phyloP scores from a whole-genome alignment of 2,329 filamentous ascomycete species.

The Hymenoscyphus fraxineus region DNA sequence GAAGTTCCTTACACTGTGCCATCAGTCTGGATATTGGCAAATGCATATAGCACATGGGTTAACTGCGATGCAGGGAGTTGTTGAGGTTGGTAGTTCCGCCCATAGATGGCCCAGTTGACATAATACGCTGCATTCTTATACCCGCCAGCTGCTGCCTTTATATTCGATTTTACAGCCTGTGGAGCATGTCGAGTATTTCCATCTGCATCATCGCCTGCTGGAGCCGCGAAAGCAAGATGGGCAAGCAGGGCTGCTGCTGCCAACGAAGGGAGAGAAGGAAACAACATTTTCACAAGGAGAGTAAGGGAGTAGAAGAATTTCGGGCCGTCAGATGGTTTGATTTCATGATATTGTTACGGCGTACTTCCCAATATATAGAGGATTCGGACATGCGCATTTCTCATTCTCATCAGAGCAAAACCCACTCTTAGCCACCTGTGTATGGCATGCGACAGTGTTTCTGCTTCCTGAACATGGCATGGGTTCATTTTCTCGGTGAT shows the following conservation, averaged over 20 bases:
- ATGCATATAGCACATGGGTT: conserved; percentile 76
- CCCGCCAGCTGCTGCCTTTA: neutral
- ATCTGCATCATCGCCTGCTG: neutral
- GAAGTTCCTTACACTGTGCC: conserved; percentile 62
- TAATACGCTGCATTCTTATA: conserved; percentile 19
- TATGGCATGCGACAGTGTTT: neutral
- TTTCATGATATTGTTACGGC: neutral
- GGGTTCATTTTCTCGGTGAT: conserved; percentile 1
- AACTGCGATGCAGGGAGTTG: conserved; percentile 66
- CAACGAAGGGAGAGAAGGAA: conserved; percentile 1
- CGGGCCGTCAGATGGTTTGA: neutral
- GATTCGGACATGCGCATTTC: neutral
- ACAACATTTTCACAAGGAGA: conserved; percentile 5
- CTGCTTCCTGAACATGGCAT: neutral
- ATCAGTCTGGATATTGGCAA: conserved; percentile 68
- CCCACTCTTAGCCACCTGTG: neutral
- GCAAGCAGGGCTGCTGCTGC: conserved; percentile 7
- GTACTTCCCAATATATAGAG: conserved; percentile 6
- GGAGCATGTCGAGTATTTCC: conserved; percentile 2
- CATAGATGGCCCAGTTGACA: conserved; percentile 58
- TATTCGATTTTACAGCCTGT: neutral
- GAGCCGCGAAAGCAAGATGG: neutral
- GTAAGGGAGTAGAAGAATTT: neutral
- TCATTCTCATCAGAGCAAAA: neutral
- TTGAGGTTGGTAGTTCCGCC: conserved; percentile 65